phyloP scores from a whole-genome alignment of 1,139 yeast species.

The Dujonia santamariae region DNA sequence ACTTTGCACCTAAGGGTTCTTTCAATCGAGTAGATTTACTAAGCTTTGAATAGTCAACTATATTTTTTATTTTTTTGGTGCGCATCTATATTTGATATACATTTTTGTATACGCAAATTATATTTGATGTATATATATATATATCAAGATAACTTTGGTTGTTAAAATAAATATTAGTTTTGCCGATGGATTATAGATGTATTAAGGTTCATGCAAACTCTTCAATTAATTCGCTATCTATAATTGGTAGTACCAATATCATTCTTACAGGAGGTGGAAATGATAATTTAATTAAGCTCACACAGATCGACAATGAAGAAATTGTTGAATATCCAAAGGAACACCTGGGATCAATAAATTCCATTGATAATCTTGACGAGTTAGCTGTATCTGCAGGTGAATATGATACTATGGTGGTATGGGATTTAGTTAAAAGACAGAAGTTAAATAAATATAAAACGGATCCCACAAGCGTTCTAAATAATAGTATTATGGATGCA shows the following conservation, averaged over 20 bases:
- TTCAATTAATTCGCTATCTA: constrained; percentile 19
- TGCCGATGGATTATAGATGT: constrained; percentile 2
- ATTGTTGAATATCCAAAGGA: constrained; percentile 14
- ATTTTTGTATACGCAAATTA: no score
- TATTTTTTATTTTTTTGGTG: no score
- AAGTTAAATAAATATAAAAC: constrained; percentile 10
- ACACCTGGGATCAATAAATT: constrained; percentile 18
- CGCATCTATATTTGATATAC: no score
- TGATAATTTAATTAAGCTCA: constrained; percentile 17
- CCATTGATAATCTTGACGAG: constrained; percentile 13
- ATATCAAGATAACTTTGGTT: no score
- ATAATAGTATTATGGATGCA: constrained; percentile 15
- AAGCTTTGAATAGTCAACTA: no score
- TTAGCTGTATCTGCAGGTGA: constrained; percentile 12
- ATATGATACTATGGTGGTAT: constrained; percentile 9
- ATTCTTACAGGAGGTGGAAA: constrained; percentile 25
- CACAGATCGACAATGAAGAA: constrained; percentile 12
- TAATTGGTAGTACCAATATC: constrained; percentile 17
- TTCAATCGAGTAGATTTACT: no score
- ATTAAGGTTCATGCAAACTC: constrained; percentile 10
- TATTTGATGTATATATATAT: no score
- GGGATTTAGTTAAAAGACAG: constrained; percentile 17
- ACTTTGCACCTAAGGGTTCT: no score
- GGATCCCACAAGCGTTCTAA: constrained; percentile 8
- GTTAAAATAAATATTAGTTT: no score